Percentiles rank a stretch among this genome's conserved stretches.
Evolutionary conservation across 1,284 basidiomycete species (phyloP).

Genomic region (Rhizoctonia solani): DNA sequence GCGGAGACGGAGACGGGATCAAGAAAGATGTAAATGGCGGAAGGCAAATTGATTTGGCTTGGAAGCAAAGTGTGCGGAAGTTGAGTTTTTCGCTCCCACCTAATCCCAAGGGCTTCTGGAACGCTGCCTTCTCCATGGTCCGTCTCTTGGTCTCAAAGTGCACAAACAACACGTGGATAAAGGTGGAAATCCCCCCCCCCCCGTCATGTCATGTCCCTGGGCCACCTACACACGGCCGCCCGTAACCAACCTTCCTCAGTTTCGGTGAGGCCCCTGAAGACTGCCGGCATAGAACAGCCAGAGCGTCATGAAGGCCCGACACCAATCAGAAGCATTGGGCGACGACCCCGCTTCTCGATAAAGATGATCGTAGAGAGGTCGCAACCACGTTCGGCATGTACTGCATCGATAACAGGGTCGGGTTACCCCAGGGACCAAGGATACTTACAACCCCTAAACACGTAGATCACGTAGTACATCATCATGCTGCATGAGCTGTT

Average conservation of each 20-base stretch:
- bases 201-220: conserved; percentile 56
- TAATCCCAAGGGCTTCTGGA: no score
- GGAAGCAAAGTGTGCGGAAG: no score
- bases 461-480: conserved; percentile 67
- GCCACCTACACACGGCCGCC: conserved; percentile 60
- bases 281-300: conserved; percentile 77
- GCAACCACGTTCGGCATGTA: conserved; percentile 73
- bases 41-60: no score
- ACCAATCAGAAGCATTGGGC: conserved; percentile 66
- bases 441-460: conserved; percentile 77
- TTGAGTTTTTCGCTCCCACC: no score
- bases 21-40: no score
- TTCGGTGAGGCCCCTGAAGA: conserved; percentile 67
- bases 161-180: conserved; percentile 62
- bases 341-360: conserved; percentile 68
- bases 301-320: conserved; percentile 64
- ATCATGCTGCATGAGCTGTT: conserved; percentile 52
- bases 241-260: conserved; percentile 56
- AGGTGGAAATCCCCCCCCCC: conserved; percentile 68
- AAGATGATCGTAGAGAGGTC: conserved; percentile 73
- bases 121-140: conserved; percentile 73
- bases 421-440: conserved; percentile 66
- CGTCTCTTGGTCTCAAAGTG: conserved; percentile 74
- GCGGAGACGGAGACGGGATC: no score
- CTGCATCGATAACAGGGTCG: conserved; percentile 77